Conservation (phyloP, 768 basidiomycete species). For the Gyrodon lividus region DNA sequence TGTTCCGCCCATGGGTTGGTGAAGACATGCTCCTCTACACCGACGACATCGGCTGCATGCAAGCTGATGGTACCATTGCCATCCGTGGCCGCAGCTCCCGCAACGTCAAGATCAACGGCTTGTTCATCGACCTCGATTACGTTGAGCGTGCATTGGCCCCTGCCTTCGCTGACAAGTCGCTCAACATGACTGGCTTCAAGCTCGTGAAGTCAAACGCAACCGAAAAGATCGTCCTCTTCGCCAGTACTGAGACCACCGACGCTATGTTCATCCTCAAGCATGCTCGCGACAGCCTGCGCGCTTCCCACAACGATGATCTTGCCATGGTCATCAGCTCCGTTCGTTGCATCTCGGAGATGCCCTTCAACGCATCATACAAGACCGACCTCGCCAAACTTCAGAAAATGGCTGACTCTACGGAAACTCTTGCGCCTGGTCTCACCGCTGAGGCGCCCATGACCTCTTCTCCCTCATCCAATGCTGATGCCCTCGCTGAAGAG, state of each 20-base stretch:
- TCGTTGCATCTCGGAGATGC: constrained; percentile 27
- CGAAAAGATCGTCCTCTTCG: constrained; percentile 29
- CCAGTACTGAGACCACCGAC: constrained; percentile 15
- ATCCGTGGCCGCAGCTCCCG: constrained; percentile 30
- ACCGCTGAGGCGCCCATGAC: constrained; percentile 9
- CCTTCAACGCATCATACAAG: constrained; percentile 33
- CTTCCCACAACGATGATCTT: constrained; percentile 17
- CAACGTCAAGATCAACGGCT: constrained; percentile 30
- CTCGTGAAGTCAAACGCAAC: constrained; percentile 25
- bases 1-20: constrained; percentile 28
- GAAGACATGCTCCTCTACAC: constrained; percentile 27
- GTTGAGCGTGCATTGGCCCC: constrained; percentile 26
- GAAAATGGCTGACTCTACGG: constrained; percentile 18
- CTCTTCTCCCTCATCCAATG: constrained; percentile 8
- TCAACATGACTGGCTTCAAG: constrained; percentile 24
- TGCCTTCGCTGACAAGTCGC: constrained; percentile 20
- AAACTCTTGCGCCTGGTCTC: constrained; percentile 15
- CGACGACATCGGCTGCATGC: constrained; percentile 29
- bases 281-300: constrained; percentile 20
- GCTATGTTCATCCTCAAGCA: constrained; percentile 22
- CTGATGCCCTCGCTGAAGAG: constrained; percentile 28
- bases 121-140: constrained; percentile 30
- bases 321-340: constrained; percentile 25
- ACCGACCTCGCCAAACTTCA: constrained; percentile 29
- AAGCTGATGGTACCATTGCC: constrained; percentile 26